Evolutionary conservation across 805 yeast species (phyloP), one percentile per base, ranked within the genome.

Genomic region (Candida fluviatilis): DNA sequence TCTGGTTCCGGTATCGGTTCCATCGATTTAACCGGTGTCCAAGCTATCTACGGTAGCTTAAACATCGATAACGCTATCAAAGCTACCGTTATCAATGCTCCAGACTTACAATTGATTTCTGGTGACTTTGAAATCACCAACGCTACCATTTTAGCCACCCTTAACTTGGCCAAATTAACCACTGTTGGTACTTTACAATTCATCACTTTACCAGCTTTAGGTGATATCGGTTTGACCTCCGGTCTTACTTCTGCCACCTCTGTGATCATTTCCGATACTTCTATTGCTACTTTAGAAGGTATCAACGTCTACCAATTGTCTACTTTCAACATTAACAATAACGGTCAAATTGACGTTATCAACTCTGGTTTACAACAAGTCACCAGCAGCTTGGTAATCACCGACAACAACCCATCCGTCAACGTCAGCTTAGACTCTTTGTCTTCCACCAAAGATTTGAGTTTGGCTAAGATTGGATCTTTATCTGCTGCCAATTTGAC

Each of bases 271-370:
- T 76, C 91, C 37, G 90, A 85, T 69, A 84, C 93, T 48, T 71
- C 79, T 51, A 73, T 85, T 59, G 73, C 73, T 55, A 66, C 82
- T 36, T 75, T 85, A 56, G 76, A 74, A 40, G 93, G 93, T 64
- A 72, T 84, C 56, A 62, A 66, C 49, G 76, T 75, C 36, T 64
- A 52, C 55, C 40, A 63, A 58, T 58, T 71, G 59, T 55, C 66
- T 58, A 60, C 58, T 36, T 82, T 82, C 70, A 73, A 91, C 73
- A 77, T 93, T 57, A 90, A 89, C 89, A 93, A 93, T 84, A 93
- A 93, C 80, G 70, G 64, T 50, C 76, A 82, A 61, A 78, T 93
- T 64, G 78, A 73, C 51, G 64, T 86, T 43, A 76, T 84, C 52
- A 76, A 83, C 60, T 80, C 91, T 37, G 78, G 78, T 47, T 76